Percentiles rank a stretch among this genome's conserved stretches.
These are phyloP conservation scores for Oryza rufipogon DNA, from an alignment of 176 grass and related monocot species.

Conservation along the genomic window DNA sequence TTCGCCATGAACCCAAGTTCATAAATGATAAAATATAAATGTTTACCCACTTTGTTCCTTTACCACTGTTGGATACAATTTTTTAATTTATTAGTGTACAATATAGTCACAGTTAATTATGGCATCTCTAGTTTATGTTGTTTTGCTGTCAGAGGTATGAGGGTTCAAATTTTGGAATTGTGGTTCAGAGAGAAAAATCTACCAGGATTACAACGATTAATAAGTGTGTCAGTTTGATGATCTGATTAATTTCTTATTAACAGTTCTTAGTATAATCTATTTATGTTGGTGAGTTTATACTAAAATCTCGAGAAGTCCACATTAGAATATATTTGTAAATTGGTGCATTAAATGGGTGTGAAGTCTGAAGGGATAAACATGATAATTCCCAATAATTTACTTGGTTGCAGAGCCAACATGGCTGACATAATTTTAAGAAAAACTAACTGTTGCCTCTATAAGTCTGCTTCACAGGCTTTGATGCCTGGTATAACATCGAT, in stretches of 20 bases:
- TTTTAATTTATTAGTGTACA: not conserved
- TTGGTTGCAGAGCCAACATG: not conserved
- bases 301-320: not conserved
- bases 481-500: too few species aligned
- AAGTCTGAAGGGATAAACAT: not conserved
- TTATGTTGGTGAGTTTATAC: not conserved
- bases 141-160: not conserved
- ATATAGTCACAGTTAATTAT: constrained; percentile 8
- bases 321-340: not conserved
- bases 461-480: not conserved
- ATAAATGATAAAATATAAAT: not conserved
- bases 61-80: not conserved
- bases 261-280: not conserved
- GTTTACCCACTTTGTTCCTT: not conserved
- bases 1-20: not conserved
- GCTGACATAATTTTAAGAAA: not conserved
- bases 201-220: not conserved
- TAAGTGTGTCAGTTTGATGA: not conserved
- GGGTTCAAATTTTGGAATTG: not conserved
- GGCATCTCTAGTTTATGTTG: not conserved
- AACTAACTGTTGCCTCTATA: not conserved
- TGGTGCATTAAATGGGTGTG: too few species aligned
- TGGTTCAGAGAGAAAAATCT: not conserved
- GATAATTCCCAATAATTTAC: not conserved
- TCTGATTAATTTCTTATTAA: not conserved